Base-by-base conservation (phyloP, 306 rosid genomes). In the Quercus bicolor region DNA sequence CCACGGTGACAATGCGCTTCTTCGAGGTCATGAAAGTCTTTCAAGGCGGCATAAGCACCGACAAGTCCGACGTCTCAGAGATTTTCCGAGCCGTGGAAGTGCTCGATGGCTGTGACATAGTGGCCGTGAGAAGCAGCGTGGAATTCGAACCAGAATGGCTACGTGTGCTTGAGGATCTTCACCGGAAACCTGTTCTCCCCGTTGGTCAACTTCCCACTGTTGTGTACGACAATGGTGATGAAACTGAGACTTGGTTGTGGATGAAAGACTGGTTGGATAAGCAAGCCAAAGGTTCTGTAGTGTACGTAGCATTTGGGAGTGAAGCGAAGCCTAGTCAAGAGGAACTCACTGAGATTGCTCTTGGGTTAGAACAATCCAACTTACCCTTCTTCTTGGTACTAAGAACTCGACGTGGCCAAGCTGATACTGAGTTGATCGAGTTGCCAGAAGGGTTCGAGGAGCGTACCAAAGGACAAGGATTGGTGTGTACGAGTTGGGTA, bases 361-460 rank as follows among this genome's bases (percentile, higher is more conserved):
- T 34, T 6, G 43, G 43, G 43, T 34, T 34, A 34, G 43, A 34
- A 34, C 43, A 34, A 18, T 85, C 90, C 0, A 40, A 71, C 51
- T 21, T 86, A 28, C 85, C 82, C 0, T 90, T 86, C 12, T 80
- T 82, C 10, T 87, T 88, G 91, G 88, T 72, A 4, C 72, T 89
- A 0, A 85, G 76, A 45, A 61, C 62, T 12, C 80, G 9, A 1
- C 43, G 2, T 34, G 43, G 43, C 43, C 43, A 34, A 34, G 9
- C 43, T 34, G 43, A 34, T 34, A 34, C 76, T 3, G 56, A 28
- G 2, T 59, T 66, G 54, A 4, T 84, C 2, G 34, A 12, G 51
- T 33, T 90, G 2, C 94, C 91, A 1, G 78, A 84, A 12, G 90
- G 94, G 48, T 87, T 34, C 43, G 43, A 34, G 43, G 43, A 34